Evolutionary conservation across 2,329 filamentous ascomycete genomes (phyloP), one percentile per base, ranked within the genome.

Genomic region (Teratosphaeria destructans): DNA sequence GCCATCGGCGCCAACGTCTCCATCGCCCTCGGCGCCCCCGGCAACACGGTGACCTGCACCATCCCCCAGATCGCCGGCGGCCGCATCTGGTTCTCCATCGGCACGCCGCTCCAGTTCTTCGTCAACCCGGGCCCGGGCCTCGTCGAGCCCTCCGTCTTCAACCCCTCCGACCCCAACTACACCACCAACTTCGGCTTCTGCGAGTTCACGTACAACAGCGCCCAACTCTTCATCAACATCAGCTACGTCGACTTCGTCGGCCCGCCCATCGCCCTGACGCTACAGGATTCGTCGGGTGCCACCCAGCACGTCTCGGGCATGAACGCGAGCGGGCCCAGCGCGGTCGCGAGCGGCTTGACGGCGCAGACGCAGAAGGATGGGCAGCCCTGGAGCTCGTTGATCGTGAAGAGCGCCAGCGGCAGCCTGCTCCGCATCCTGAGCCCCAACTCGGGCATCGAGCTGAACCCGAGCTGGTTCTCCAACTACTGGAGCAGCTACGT

Each of bases 301-400:
- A 72, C 69, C 3, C 73, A 78, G 58, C 73, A 69, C 57, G 70
- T 74, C 87, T 87, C 70, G 75, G 87, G 87, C 7, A 81, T 88
- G 75, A 72, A 76, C 0, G 62, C 78, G 0, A 75, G 83, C 63
- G 85, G 85, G 2, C 75, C 88, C 8, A 76, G 80, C 34, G 76
- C 72, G 32, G 73, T 89, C 34, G 82, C 81, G 61, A 72, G 74
- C 3, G 80, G 74, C 1, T 73, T 90, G 26, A 74, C 74, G 49
- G 76, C 76, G 4, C 86, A 89, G 71, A 76, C 81, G 1, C 63
- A 67, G 3, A 73, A 69, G 37, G 86, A 89, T 66, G 78, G 80
- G 5, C 73, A 77, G 52, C 79, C 80, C 1, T 90, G 87, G 87
- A 79, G 83, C 64, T 77, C 82, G 61, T 77, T 88, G 52, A 76